Evolutionary conservation across 176 grass and related monocot species (phyloP).

Genomic region (Musa schizocarpa): DNA sequence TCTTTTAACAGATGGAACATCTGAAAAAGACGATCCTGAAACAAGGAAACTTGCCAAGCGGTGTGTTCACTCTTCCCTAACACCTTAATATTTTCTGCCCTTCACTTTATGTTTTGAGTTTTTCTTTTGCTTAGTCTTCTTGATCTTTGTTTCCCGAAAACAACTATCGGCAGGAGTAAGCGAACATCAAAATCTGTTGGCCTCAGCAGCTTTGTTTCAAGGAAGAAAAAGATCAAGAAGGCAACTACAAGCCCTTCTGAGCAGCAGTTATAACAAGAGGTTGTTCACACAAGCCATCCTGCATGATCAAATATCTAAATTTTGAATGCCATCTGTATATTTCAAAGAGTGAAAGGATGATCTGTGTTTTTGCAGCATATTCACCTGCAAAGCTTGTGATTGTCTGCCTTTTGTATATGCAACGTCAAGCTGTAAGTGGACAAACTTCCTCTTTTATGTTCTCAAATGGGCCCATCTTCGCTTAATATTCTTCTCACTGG

Average conservation of each 20-base stretch:
- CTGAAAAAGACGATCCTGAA: slow-evolving; percentile 47
- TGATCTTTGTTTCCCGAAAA: not conserved
- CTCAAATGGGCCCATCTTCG: no score
- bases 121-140: not conserved
- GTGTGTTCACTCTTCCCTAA: slow-evolving; percentile 23
- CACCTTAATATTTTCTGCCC: not conserved
- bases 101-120: not conserved
- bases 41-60: slow-evolving; percentile 52
- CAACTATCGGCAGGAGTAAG: slow-evolving; percentile 47
- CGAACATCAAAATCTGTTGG: slow-evolving; percentile 53
- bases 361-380: not conserved
- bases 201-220: slow-evolving; percentile 73
- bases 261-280: not conserved
- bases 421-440: not conserved
- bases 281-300: not conserved
- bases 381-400: not conserved
- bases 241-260: not conserved
- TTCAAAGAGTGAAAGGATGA: no score
- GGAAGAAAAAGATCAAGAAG: slow-evolving; percentile 78
- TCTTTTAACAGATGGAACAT: slow-evolving; percentile 7
- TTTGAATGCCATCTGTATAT: no score
- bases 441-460: no score
- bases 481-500: no score
- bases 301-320: not conserved
- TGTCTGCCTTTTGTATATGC: not conserved